Percentiles rank a stretch among this genome's conserved stretches.
Conservation (phyloP, 257 asterid species). For the Handroanthus guayacan region DNA sequence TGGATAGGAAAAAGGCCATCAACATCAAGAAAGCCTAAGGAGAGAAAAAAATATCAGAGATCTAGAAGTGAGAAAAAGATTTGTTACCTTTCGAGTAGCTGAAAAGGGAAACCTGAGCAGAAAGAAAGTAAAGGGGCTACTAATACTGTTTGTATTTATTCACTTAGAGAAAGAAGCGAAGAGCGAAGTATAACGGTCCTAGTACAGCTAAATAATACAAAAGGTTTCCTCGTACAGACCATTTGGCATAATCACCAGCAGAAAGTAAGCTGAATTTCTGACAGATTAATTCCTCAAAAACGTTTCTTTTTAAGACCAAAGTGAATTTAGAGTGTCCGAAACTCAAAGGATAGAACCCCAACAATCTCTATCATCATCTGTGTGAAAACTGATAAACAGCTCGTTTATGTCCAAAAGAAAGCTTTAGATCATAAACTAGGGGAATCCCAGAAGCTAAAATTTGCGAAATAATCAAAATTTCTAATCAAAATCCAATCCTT, state of each 20-base stretch:
- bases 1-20: constrained; percentile 29
- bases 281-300: constrained; percentile 36
- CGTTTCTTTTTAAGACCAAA: constrained; percentile 4
- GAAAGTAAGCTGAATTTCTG: constrained; percentile 27
- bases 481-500: constrained; percentile 29
- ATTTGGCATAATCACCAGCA: constrained; percentile 21
- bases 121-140: constrained; percentile 33
- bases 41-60: constrained; percentile 14
- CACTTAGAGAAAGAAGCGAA: constrained; percentile 31
- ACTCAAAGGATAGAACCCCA: constrained; percentile 23
- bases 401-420: constrained; percentile 26
- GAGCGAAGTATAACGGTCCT: constrained; percentile 27
- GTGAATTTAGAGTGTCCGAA: constrained; percentile 14
- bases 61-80: constrained; percentile 10
- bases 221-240: constrained; percentile 29
- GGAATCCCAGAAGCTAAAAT: constrained; percentile 33
- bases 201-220: constrained; percentile 41
- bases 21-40: constrained; percentile 34
- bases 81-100: constrained; percentile 36
- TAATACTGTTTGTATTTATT: constrained; percentile 11
- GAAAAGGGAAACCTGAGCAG: constrained; percentile 29
- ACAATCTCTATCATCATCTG: constrained; percentile 19
- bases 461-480: constrained; percentile 20
- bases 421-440: neutral
- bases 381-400: constrained; percentile 32